Evolutionary conservation across 179 eudicot genomes (phyloP).

Genomic region (Amaranthus tricolor): DNA sequence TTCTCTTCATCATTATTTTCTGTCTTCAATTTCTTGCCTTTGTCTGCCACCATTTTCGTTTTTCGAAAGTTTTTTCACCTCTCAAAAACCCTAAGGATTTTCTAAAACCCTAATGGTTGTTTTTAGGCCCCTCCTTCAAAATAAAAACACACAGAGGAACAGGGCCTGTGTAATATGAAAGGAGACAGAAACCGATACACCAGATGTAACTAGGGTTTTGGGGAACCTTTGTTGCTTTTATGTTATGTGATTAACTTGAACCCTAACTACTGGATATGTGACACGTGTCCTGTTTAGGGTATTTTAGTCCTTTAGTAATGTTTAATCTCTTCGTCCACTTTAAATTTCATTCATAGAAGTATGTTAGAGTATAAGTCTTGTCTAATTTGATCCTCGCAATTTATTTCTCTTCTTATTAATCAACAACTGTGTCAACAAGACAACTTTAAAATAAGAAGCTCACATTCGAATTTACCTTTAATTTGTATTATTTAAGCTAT

Average conservation of each 20-base stretch:
- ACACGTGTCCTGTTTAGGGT: conserved; percentile 3
- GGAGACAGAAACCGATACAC: neutral
- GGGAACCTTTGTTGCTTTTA: neutral
- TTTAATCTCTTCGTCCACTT: too few relatives aligned
- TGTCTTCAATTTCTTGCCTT: conserved; percentile 66
- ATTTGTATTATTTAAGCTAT: too few relatives aligned
- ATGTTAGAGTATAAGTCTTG: too few relatives aligned
- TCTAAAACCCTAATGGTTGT: conserved; percentile 32
- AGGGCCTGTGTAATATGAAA: neutral
- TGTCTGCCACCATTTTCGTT: conserved; percentile 66
- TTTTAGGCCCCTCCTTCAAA: neutral
- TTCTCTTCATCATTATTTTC: conserved; percentile 57
- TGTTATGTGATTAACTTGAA: conserved; percentile 9
- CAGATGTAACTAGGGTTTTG: conserved; percentile 21
- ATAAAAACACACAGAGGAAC: neutral
- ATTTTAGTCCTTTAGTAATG: neutral
- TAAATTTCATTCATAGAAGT: too few relatives aligned
- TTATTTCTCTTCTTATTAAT: too few relatives aligned
- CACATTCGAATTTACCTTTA: too few relatives aligned
- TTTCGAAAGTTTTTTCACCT: neutral
- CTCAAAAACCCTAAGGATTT: conserved; percentile 18
- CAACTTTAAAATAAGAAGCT: too few relatives aligned
- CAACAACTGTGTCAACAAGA: too few relatives aligned
- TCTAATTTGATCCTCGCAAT: too few relatives aligned
- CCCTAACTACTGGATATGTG: neutral